Base-by-base conservation (phyloP, 2,329 filamentous ascomycete species). In the Pyrenochaeta sp. region DNA sequence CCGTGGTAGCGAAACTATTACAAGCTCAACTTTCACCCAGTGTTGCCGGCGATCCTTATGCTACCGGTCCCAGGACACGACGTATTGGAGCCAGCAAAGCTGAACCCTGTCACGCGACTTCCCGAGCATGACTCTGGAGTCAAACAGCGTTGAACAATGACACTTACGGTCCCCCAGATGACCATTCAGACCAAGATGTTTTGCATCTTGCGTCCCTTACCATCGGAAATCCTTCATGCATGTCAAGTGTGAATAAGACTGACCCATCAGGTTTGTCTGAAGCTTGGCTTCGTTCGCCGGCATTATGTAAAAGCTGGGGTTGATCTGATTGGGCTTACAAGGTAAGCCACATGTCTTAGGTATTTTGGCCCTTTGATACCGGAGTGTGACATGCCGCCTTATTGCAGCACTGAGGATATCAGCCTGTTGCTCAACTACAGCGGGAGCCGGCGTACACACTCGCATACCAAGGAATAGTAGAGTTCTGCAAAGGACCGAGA, bases 1-100 rank as follows among this genome's bases (percentile, higher is more conserved):
- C 46, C 44, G 49, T 54, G 63, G 63, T 61, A 60, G 49, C 51
- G 51, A 63, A 53, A 58, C 61, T 43, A 51, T 45, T 51, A 43
- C n/a, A 11, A 17, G 17, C 20, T 45, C 35, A 48, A 30, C 32
- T 56, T 43, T 33, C 27, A 51, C 32, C 30, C 50, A 37, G 18
- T 17, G 33, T 30, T 47, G 37, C 32, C 4, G 30, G 36, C 18
- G 18, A 48, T 49, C 47, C 44, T 43, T 41, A 44, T 51, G 43
- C 49, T 44, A 54, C 49, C 39, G 30, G 43, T 56, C 44, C 61
- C 57, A 39, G 33, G 39, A 52, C 48, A 57, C 58, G 37, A 42
- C 15, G 30, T 37, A 60, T 40, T 51, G 49, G 54, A 54, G 56
- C 61, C 52, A 61, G 55, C 58, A 54, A 37, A 51, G 36, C 45